Conservation (phyloP, 2,329 filamentous ascomycete genomes). For the Pseudogymnoascus sp. region DNA sequence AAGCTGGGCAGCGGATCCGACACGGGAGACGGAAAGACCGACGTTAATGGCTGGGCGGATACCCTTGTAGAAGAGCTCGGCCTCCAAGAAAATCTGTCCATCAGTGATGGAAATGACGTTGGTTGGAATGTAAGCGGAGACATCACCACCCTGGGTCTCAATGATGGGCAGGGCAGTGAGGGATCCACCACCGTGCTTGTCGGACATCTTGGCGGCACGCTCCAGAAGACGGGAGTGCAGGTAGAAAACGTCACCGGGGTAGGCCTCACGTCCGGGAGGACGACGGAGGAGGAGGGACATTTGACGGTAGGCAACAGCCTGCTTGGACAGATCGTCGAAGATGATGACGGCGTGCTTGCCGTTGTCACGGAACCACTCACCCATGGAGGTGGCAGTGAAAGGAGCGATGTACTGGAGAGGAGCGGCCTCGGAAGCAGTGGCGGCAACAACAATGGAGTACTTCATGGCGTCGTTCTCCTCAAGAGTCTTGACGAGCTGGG, state of each 20-base stretch:
- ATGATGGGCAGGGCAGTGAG: slow-evolving; percentile 96
- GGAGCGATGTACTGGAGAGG: slow-evolving; percentile 91
- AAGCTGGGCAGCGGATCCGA: slow-evolving; percentile 98
- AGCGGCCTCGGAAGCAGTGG: slow-evolving; percentile 94
- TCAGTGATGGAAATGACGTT: slow-evolving; percentile 99
- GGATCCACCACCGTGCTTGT: slow-evolving; percentile 89
- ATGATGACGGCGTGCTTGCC: slow-evolving; percentile 86
- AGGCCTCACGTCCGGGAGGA: slow-evolving; percentile 97
- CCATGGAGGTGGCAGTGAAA: slow-evolving; percentile 59
- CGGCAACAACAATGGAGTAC: slow-evolving; percentile 89
- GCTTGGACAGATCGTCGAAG: slow-evolving; percentile 95
- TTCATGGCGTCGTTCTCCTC: slow-evolving; percentile 99
- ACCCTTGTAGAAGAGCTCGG: slow-evolving; percentile 99
- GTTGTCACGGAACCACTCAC: slow-evolving; percentile 72
- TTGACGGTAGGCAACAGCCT: slow-evolving; percentile 95
- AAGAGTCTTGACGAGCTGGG: slow-evolving; percentile 98
- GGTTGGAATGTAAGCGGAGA: slow-evolving; percentile 99
- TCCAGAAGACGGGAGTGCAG: slow-evolving; percentile 98
- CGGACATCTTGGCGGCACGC: slow-evolving; percentile 98
- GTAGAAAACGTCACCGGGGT: slow-evolving; percentile 99
- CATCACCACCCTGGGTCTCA: slow-evolving; percentile 99
- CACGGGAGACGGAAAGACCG: slow-evolving; percentile 99
- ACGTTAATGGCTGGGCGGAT: slow-evolving; percentile 99
- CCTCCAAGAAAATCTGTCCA: slow-evolving; percentile 98
- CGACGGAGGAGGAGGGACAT: slow-evolving; percentile 98